These are phyloP conservation scores for Penicillium malachiteum DNA, from an alignment of 495 filamentous ascomycete genomes.

Conservation along the genomic window DNA sequence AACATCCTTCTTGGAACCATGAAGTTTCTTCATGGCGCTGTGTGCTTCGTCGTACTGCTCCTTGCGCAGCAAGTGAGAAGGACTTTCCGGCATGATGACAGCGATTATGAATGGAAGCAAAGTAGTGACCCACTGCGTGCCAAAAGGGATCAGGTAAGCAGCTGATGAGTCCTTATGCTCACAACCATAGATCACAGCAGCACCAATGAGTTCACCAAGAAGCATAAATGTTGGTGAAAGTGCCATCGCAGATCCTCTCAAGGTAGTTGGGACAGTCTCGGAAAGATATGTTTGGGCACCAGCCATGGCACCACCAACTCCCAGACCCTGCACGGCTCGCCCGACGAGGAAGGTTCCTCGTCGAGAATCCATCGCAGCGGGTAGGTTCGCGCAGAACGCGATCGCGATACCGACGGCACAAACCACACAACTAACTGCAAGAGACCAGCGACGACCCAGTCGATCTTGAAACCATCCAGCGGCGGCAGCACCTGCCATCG, in stretches of 20 bases:
- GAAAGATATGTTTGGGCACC: constrained; percentile 47
- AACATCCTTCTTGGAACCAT: constrained; percentile 6
- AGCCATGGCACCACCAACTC: constrained; percentile 40
- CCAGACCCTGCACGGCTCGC: constrained; percentile 36
- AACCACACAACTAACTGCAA: constrained; percentile 33
- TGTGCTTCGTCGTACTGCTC: constrained; percentile 11
- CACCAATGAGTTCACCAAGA: constrained; percentile 43
- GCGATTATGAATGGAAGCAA: constrained; percentile 17
- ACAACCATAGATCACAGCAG: constrained; percentile 33
- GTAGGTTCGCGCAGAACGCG: constrained; percentile 28
- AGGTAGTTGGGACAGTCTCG: constrained; percentile 37
- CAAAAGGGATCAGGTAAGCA: constrained; percentile 23
- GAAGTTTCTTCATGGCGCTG: constrained; percentile 7
- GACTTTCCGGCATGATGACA: constrained; percentile 17
- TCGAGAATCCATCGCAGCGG: constrained; percentile 22
- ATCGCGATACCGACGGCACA: constrained; percentile 39
- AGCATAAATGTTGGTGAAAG: constrained; percentile 44
- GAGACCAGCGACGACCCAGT: constrained; percentile 35
- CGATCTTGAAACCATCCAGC: constrained; percentile 44
- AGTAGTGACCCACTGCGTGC: constrained; percentile 27
- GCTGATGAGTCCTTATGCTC: constrained; percentile 9
- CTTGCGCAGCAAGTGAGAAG: constrained; percentile 16
- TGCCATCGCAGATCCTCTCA: constrained; percentile 41
- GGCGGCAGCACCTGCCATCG: constrained; percentile 34
- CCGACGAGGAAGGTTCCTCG: constrained; percentile 29